Evolutionary conservation across 2,329 filamentous ascomycete species (phyloP).

Genomic region (Alternaria ethzedia): DNA sequence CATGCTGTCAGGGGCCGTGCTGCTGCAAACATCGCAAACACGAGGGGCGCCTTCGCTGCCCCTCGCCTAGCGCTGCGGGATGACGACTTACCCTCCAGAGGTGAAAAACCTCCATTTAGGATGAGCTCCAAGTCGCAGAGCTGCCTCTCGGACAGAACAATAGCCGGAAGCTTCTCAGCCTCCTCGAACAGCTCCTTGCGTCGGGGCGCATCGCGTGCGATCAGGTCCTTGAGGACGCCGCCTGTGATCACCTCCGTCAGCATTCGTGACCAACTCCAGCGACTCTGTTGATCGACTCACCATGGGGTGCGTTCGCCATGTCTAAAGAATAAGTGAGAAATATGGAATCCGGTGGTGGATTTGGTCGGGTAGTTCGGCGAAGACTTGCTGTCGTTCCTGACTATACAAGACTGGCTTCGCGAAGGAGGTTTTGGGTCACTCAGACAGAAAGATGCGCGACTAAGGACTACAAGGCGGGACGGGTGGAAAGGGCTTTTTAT

Average conservation of each 20-base stretch:
- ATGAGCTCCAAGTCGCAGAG: slow-evolving; percentile 98
- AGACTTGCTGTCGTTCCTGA: slow-evolving; percentile 1
- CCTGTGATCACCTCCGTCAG: slow-evolving; percentile 56
- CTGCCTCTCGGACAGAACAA: slow-evolving; percentile 89
- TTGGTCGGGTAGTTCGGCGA: not conserved
- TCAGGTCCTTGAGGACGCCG: slow-evolving; percentile 96
- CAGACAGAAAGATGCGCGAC: slow-evolving; percentile 8
- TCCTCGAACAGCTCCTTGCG: slow-evolving; percentile 80
- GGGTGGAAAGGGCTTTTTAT: slow-evolving; percentile 17
- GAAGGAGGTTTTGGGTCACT: slow-evolving; percentile 1
- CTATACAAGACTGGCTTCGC: slow-evolving; percentile 2
- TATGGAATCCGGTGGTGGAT: not conserved
- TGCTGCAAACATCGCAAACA: slow-evolving; percentile 35
- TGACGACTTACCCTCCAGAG: slow-evolving; percentile 80
- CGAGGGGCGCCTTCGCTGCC: slow-evolving; percentile 27
- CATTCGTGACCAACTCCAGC: slow-evolving; percentile 4
- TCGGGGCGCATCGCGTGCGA: slow-evolving; percentile 87
- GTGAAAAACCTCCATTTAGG: slow-evolving; percentile 96
- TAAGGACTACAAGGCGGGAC: slow-evolving; percentile 7
- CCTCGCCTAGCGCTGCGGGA: slow-evolving; percentile 13
- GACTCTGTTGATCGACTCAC: slow-evolving; percentile 38
- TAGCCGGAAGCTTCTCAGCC: slow-evolving; percentile 83
- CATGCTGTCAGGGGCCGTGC: slow-evolving; percentile 6
- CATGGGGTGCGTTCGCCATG: slow-evolving; percentile 61
- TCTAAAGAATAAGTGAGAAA: slow-evolving; percentile 2